These are phyloP conservation scores for Leucocoprinus sp. DNA, from an alignment of 768 basidiomycete species.

Conservation along the genomic window DNA sequence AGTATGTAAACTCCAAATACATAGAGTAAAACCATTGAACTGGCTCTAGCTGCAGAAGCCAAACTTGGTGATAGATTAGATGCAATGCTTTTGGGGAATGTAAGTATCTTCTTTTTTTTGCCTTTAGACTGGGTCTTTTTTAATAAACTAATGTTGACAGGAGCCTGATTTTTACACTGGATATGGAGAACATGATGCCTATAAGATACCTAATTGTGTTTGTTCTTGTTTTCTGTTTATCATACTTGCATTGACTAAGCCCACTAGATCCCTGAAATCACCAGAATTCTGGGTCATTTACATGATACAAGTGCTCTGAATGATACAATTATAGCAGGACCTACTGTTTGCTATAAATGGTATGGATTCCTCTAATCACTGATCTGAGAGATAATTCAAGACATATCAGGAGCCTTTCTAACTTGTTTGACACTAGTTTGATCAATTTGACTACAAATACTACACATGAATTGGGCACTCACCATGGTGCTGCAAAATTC, in stretches of 20 bases:
- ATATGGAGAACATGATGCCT: conserved; percentile 23
- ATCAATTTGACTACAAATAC: conserved; percentile 25
- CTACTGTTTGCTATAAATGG: conserved; percentile 27
- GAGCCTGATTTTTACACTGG: conserved; percentile 29
- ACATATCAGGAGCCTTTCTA: conserved; percentile 15
- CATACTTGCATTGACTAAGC: not conserved
- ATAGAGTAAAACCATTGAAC: conserved; percentile 19
- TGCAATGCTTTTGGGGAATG: conserved; percentile 28
- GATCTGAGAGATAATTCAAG: not conserved
- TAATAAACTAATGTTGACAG: conserved; percentile 13
- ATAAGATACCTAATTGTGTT: conserved; percentile 24
- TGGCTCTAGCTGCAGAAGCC: conserved; percentile 21
- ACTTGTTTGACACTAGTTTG: conserved; percentile 26
- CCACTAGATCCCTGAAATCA: conserved; percentile 22
- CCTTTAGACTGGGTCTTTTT: not conserved
- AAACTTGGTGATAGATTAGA: conserved; percentile 25
- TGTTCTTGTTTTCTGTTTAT: not conserved
- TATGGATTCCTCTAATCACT: not conserved
- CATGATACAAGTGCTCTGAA: conserved; percentile 16
- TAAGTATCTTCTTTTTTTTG: conserved; percentile 12
- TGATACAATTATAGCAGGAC: conserved; percentile 22
- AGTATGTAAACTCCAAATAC: conserved; percentile 25
- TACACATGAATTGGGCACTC: conserved; percentile 20
- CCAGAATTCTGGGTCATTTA: conserved; percentile 18
- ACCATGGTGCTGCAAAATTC: not conserved